Base-by-base conservation (phyloP, 768 basidiomycete genomes). In the Mycena filopes region DNA sequence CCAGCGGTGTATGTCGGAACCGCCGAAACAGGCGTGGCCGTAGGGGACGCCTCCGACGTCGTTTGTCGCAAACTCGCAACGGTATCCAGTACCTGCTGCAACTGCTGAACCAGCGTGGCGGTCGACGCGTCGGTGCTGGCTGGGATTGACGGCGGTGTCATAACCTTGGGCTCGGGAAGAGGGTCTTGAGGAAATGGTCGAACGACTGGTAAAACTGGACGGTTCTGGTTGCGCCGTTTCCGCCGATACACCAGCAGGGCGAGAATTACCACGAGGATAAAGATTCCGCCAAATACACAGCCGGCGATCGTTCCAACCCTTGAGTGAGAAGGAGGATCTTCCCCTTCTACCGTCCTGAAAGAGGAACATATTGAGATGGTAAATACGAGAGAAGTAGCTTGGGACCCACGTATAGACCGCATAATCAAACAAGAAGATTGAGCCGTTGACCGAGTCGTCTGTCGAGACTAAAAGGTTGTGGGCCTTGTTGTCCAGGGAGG, bases 331-430 rank as follows among this genome's bases (percentile, higher is more conserved):
- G 23, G 28, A 16, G 25, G n/a, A n/a, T n/a, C 16, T 13, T 28
- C 47, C 12, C 7, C 43, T n/a, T 54, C 42, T 6, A 47, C 50
- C 26, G 57, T 33, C 23, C 49, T 59, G 21, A 15, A 23, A 8
- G n/a, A n/a, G n/a, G n/a, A n/a, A 23, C 26, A 29, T 10, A 28
- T 55, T 13, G 43, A n/a, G 40, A 55, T 6, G 11, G 49, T 3
- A 21, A 21, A 31, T 26, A 40, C 3, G 5, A 15, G 48, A 18
- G 31, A 21, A 2, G 10, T 45, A n/a, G 26, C 36, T 21, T n/a
- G 26, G 10, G n/a, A 56, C 67, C 4, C 53, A 68, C 67, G 62
- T 68, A 56, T 68, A 68, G 38, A 68, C 58, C 5, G 62, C 67
- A 31, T 68, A 68, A 48, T 68, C 67, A 36, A 68, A 68, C 16